Percentiles rank a stretch among this genome's conserved stretches.
These are phyloP conservation scores for Zygosaccharomyces sapae DNA, from an alignment of 1,139 yeast species.

Conservation along the genomic window DNA sequence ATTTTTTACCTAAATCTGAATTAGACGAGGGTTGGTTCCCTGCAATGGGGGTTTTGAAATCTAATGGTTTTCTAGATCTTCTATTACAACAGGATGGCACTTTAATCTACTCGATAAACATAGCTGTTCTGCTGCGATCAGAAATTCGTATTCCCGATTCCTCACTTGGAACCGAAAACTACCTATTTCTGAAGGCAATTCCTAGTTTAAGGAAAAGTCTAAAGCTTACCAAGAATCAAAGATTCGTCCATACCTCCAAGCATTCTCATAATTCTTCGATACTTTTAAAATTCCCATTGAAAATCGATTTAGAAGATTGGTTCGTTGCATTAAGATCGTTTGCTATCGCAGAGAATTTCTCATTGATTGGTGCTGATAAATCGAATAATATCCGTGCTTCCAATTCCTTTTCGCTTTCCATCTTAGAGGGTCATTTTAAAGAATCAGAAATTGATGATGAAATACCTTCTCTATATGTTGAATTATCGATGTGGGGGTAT, in stretches of 20 bases:
- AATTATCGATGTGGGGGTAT: constrained; percentile 60
- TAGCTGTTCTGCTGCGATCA: constrained; percentile 53
- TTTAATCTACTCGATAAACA: constrained; percentile 57
- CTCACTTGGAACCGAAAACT: constrained; percentile 58
- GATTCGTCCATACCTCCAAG: constrained; percentile 21
- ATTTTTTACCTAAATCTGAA: constrained; percentile 16
- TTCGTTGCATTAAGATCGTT: constrained; percentile 66
- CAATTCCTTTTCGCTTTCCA: constrained; percentile 51
- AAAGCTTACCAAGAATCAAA: constrained; percentile 18
- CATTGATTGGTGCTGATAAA: constrained; percentile 29
- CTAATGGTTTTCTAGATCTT: constrained; percentile 62
- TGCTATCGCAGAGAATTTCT: constrained; percentile 53
- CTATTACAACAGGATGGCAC: constrained; percentile 65
- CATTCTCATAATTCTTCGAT: constrained; percentile 37
- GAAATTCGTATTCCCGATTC: constrained; percentile 67
- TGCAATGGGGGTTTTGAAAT: constrained; percentile 67
- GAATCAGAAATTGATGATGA: constrained; percentile 9
- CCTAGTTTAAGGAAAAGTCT: constrained; percentile 45
- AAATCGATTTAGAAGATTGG: constrained; percentile 81
- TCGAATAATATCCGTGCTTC: constrained; percentile 45
- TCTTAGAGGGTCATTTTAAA: constrained; percentile 62
- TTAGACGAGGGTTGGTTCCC: constrained; percentile 65
- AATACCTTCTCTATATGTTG: constrained; percentile 51
- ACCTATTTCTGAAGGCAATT: constrained; percentile 56
- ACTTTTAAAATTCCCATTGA: constrained; percentile 60